These are phyloP conservation scores for Candida schatavii DNA, from an alignment of 805 yeast genomes.

Conservation along the genomic window DNA sequence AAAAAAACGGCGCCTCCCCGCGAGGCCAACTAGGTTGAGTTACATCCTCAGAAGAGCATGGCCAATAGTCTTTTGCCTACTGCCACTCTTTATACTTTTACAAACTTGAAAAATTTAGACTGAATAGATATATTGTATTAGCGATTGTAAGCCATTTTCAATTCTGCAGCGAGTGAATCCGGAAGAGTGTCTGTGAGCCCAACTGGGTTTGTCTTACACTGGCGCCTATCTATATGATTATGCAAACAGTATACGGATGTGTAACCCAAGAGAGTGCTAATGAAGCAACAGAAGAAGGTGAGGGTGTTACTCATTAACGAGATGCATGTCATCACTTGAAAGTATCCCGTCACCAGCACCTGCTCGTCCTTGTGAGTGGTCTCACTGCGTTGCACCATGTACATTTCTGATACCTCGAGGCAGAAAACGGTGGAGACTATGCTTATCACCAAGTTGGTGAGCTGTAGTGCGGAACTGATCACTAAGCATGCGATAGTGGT, in stretches of 20 bases:
- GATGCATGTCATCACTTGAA: constrained; percentile 20
- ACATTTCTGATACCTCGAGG: constrained; percentile 23
- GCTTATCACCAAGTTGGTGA: constrained; percentile 16
- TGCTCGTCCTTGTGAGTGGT: constrained; percentile 10
- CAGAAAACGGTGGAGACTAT: constrained; percentile 16
- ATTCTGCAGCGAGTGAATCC: no score
- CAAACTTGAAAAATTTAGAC: no score
- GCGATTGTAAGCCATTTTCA: no score
- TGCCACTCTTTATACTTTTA: no score
- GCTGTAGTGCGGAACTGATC: constrained; percentile 18
- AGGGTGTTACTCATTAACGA: constrained; percentile 15
- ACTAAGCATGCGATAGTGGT: constrained; percentile 15
- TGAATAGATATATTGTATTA: no score
- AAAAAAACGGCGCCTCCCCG: background rate
- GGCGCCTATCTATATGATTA: constrained; percentile 17
- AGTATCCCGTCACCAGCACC: constrained; percentile 27
- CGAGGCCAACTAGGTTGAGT: no score
- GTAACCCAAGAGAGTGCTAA: constrained; percentile 11
- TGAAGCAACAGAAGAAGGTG: constrained; percentile 11
- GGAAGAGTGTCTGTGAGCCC: no score
- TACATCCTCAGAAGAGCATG: no score
- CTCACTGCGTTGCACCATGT: constrained; percentile 21
- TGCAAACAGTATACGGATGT: constrained; percentile 19
- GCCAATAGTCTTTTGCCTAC: no score
- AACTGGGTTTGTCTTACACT: background rate